Conservation (phyloP, 441 rosid genomes). For the Brassica balearica region DNA sequence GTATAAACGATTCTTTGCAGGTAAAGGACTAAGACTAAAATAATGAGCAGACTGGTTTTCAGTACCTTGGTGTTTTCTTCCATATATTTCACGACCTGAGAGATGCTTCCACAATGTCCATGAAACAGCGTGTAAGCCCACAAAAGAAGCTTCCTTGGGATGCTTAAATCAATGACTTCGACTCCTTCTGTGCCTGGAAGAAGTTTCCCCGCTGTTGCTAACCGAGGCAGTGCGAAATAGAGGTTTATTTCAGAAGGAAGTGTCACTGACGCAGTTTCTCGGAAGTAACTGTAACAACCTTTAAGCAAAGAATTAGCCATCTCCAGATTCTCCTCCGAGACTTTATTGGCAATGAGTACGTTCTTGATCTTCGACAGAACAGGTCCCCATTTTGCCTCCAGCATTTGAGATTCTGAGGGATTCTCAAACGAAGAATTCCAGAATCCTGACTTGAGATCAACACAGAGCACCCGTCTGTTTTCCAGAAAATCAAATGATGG, state of each 20-base stretch:
- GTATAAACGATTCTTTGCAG: conserved; percentile 19
- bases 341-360: conserved; percentile 58
- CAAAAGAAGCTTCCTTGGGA: conserved; percentile 91
- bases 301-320: conserved; percentile 76
- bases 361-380: conserved; percentile 74
- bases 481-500: conserved; percentile 54
- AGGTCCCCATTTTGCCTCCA: conserved; percentile 78
- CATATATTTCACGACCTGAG: conserved; percentile 79
- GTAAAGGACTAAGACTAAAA: conserved; percentile 9
- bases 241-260: conserved; percentile 76
- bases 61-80: conserved; percentile 93
- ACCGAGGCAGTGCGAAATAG: conserved; percentile 62
- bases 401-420: conserved; percentile 55
- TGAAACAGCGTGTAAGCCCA: conserved; percentile 89
- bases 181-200: conserved; percentile 68
- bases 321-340: conserved; percentile 68
- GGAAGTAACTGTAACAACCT: conserved; percentile 81
- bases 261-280: conserved; percentile 77
- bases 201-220: conserved; percentile 52
- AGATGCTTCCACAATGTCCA: conserved; percentile 80
- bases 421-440: conserved; percentile 81
- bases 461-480: conserved; percentile 65
- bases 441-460: conserved; percentile 76
- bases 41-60: conserved; percentile 21
- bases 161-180: conserved; percentile 86